Percentiles rank a stretch among this genome's conserved stretches.
Evolutionary conservation across 2,329 filamentous ascomycete species (phyloP).

Genomic region (Orbilia oligospora): DNA sequence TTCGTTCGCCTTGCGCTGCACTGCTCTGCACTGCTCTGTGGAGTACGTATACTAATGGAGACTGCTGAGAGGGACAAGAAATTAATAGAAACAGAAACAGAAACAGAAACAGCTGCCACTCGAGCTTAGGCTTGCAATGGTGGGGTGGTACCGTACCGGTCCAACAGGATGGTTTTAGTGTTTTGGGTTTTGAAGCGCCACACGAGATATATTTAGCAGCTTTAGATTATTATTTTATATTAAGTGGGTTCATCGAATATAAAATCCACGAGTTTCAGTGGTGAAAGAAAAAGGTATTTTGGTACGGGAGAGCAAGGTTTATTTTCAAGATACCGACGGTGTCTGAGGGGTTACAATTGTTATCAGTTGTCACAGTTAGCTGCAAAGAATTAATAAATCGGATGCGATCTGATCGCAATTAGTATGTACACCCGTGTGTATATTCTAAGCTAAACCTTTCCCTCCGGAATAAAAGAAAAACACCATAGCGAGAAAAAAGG

Average conservation of each 20-base stretch:
- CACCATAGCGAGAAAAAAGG: constrained; percentile 6
- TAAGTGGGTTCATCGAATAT: constrained; percentile 24
- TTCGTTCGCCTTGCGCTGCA: not conserved
- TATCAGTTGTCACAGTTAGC: constrained; percentile 15
- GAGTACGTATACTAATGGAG: constrained; percentile 1
- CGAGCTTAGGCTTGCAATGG: constrained; percentile 27
- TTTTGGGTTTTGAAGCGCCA: constrained; percentile 48
- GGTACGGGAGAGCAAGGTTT: not conserved
- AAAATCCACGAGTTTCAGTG: constrained; percentile 8
- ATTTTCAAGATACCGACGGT: not conserved
- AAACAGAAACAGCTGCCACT: constrained; percentile 28
- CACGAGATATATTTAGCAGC: constrained; percentile 59
- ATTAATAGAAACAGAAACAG: not conserved
- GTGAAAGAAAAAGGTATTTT: not conserved
- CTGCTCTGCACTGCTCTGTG: constrained; percentile 5
- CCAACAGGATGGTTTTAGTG: constrained; percentile 42
- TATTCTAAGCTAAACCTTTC: constrained; percentile 35
- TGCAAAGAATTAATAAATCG: constrained; percentile 6
- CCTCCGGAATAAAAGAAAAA: constrained; percentile 13
- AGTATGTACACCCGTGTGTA: constrained; percentile 31
- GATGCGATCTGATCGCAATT: constrained; percentile 33
- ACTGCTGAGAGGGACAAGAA: not conserved
- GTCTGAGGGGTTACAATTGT: not conserved
- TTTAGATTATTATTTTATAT: constrained; percentile 48
- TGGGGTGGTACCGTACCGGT: constrained; percentile 33